Evolutionary conservation across 1,284 basidiomycete species (phyloP), one percentile per base, ranked within the genome.

Genomic region (Cryptococcus amylolentus): DNA sequence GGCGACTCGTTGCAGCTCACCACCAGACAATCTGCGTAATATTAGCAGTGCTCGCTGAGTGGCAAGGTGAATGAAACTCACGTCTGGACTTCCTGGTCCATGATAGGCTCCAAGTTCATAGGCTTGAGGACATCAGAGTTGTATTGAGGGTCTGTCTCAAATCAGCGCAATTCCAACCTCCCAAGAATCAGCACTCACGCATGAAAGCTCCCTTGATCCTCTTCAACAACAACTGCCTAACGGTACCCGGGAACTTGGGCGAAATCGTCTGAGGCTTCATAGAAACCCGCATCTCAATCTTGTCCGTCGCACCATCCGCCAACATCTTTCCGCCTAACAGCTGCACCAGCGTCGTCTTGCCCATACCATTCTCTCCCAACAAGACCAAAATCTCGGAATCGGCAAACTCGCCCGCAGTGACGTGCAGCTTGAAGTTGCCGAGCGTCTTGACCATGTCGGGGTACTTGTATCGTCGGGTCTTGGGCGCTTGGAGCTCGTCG

Each of bases 321-420:
- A 83, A 84, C 63, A 92, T 86, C 71, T 81, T 81, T 49, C 93
- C 94, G 8, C 91, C 91, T 54, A 98, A 82, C 53, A 98, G 80
- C 62, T 92, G 88, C 58, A 98, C 90, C 73, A 98, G 90, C 0
- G 93, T 98, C 49, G 94, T 96, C 83, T 98, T 98, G 47, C 93
- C 93, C 10, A 91, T 98, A 54, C 93, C 93, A 77, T 98, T 98
- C 82, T 98, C 93, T 60, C 93, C 93, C 38, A 97, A 81, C 86
- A 97, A 89, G 73, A 98, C 93, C 65, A 97, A 91, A 74, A 97
- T 97, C 75, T 98, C 93, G 1, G 91, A 95, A 74, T 97, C 92
- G 16, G 92, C 91, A 79, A 96, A 97, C 50, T 84, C 84, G 31
- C 94, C 94, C 0, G 77, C 79, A 67, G 93, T 84, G 57, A 97